These are phyloP conservation scores for Penicillium soppii DNA, from an alignment of 495 filamentous ascomycete genomes.

Conservation along the genomic window DNA sequence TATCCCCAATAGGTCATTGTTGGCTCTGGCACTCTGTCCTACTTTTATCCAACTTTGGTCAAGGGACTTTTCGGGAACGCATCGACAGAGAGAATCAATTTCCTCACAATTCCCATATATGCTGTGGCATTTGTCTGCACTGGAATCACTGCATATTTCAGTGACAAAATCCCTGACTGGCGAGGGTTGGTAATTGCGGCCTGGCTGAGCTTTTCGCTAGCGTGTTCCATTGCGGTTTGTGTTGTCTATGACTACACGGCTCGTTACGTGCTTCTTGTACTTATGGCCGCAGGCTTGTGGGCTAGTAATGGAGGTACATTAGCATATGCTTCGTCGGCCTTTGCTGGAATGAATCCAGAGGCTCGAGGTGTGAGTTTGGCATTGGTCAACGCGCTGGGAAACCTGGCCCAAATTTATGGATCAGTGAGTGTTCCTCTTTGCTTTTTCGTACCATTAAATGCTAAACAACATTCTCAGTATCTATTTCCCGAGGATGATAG, in stretches of 20 bases:
- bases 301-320: conserved; percentile 43
- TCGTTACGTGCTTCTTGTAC: conserved; percentile 51
- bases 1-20: conserved; percentile 22
- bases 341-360: conserved; percentile 33
- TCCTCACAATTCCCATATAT: conserved; percentile 39
- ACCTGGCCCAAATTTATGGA: conserved; percentile 53
- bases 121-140: conserved; percentile 42
- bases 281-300: conserved; percentile 53
- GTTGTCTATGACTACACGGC: conserved; percentile 43
- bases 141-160: conserved; percentile 29
- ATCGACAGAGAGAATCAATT: conserved; percentile 37
- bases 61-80: conserved; percentile 44
- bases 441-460: too few species aligned
- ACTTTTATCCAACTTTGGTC: conserved; percentile 54
- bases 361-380: conserved; percentile 45
- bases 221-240: conserved; percentile 43
- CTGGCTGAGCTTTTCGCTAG: conserved; percentile 39
- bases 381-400: conserved; percentile 49
- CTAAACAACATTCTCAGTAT: conserved; percentile 10
- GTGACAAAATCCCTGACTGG: conserved; percentile 30
- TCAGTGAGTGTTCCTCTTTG: conserved; percentile 10
- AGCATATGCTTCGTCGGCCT: conserved; percentile 42
- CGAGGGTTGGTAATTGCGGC: conserved; percentile 30
- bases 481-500: conserved; percentile 34
- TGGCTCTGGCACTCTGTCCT: conserved; percentile 45